Conservation (phyloP, 2,329 filamentous ascomycete genomes). For the Fusarium haematococcum region DNA sequence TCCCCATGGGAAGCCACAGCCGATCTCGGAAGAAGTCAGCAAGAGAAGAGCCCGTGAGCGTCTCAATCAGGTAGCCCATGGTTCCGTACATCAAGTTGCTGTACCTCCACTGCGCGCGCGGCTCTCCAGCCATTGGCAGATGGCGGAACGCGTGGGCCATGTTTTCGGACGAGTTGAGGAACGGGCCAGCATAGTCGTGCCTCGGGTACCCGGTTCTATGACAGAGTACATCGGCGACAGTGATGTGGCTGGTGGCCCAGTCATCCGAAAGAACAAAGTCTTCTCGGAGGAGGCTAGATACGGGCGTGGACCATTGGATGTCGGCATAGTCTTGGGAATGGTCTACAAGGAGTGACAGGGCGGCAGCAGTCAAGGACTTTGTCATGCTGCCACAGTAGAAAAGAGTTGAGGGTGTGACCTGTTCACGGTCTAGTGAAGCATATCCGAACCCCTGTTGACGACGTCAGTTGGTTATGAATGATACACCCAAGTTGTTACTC, state of each 20-base stretch:
- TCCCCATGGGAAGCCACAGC: constrained; percentile 57
- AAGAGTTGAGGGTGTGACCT: constrained; percentile 58
- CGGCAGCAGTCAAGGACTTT: constrained; percentile 64
- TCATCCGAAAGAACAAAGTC: constrained; percentile 61
- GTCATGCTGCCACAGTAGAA: constrained; percentile 66
- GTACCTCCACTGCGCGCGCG: constrained; percentile 58
- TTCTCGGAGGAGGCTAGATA: constrained; percentile 57
- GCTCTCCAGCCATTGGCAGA: constrained; percentile 56
- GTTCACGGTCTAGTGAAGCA: constrained; percentile 49
- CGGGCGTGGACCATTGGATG: constrained; percentile 58
- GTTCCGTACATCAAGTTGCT: constrained; percentile 62
- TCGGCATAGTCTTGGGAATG: constrained; percentile 54
- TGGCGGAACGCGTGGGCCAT: constrained; percentile 55
- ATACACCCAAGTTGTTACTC: neutral
- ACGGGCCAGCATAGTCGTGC: constrained; percentile 48
- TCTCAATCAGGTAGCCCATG: constrained; percentile 56
- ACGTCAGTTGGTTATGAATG: neutral
- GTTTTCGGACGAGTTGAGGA: constrained; percentile 13
- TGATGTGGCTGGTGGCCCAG: constrained; percentile 58
- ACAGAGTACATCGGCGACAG: constrained; percentile 62
- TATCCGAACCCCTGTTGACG: constrained; percentile 53
- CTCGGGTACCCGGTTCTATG: constrained; percentile 62
- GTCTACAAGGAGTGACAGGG: constrained; percentile 60
- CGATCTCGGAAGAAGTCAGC: constrained; percentile 52
- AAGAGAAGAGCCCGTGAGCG: constrained; percentile 49